These are phyloP conservation scores for Crataegus laevigata DNA, from an alignment of 306 rosid genomes.

Conservation along the genomic window DNA sequence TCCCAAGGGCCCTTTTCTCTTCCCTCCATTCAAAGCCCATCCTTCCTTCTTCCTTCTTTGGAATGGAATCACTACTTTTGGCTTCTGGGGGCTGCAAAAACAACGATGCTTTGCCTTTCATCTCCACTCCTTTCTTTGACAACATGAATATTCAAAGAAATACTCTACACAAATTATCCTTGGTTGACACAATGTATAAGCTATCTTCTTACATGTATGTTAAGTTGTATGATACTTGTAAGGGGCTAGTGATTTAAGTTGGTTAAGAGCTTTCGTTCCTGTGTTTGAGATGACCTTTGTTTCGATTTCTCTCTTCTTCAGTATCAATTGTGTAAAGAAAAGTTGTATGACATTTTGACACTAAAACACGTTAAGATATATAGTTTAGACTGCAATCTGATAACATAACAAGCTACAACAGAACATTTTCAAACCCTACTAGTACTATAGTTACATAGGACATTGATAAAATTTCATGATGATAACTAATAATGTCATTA, in stretches of 20 bases:
- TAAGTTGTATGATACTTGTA: too few relatives aligned
- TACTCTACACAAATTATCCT: neutral
- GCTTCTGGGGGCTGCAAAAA: conserved; percentile 16
- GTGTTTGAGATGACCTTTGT: too few relatives aligned
- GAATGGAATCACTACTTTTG: conserved; percentile 35
- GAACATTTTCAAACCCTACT: neutral
- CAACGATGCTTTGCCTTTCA: neutral
- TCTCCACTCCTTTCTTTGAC: conserved; percentile 15
- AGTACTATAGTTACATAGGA: neutral
- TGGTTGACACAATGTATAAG: too few relatives aligned
- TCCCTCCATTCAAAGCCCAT: neutral
- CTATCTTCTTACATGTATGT: too few relatives aligned
- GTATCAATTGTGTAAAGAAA: too few relatives aligned
- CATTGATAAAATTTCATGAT: conserved; percentile 1
- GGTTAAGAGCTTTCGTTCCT: too few relatives aligned
- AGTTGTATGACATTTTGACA: too few relatives aligned
- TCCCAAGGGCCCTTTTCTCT: conserved; percentile 15
- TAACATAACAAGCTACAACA: neutral
- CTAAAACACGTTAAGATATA: too few relatives aligned
- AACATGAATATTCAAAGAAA: conserved; percentile 31
- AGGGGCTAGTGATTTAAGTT: too few relatives aligned
- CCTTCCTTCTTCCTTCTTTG: neutral
- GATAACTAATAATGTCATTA: conserved; percentile 1
- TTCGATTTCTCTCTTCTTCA: too few relatives aligned
- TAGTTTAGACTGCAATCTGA: neutral